Evolutionary conservation across 169 alveolate genomes (phyloP), one percentile per base, ranked within the genome.

Genomic region (Fabrea salina): DNA sequence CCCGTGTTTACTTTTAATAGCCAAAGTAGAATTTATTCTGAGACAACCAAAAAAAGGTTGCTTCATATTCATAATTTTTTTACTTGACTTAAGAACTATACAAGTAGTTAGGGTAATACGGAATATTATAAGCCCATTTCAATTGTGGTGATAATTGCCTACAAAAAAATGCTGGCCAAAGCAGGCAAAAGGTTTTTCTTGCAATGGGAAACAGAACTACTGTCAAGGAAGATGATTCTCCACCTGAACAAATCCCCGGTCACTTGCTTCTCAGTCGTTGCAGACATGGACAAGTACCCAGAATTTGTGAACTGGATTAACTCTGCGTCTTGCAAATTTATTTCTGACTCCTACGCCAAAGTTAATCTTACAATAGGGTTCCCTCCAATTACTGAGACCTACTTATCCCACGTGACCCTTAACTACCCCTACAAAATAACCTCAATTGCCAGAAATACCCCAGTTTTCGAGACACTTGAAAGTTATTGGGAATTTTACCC

Each of bases 381-480:
- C 32, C 74, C 74, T 61, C 74, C 74, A 33, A 33, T 61, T 35
- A 25, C 53, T 2, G 54, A 61, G 39, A n/a, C 74, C 39, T 61
- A 61, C 50, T 3, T 61, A 25, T 61, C 74, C 50, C 11, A 61
- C 8, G 74, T 61, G 25, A 61, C 74, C 13, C 4, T 61, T 16
- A 16, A 47, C n/a, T 32, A 32, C 25, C 74, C 74, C 13, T 37
- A 11, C 1, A 61, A 61, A 35, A 61, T 61, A 16, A 51, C 39
- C 7, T 61, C 74, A 37, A 16, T 61, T 33, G 40, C 78, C 30
- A 22, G 44, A 19, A 19, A 37, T n/a, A 68, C 40, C 41, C 11
- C 59, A 16, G 78, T 68, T 68, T 47, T 68, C 4, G 57, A 68
- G 1, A n/a, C 44, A 57, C 78, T 61, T 61, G 74, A 61, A 61